Percentiles rank a stretch among this genome's conserved stretches.
phyloP scores from a whole-genome alignment of 2,329 filamentous ascomycete species.

The Ophiostoma tasmaniense region DNA sequence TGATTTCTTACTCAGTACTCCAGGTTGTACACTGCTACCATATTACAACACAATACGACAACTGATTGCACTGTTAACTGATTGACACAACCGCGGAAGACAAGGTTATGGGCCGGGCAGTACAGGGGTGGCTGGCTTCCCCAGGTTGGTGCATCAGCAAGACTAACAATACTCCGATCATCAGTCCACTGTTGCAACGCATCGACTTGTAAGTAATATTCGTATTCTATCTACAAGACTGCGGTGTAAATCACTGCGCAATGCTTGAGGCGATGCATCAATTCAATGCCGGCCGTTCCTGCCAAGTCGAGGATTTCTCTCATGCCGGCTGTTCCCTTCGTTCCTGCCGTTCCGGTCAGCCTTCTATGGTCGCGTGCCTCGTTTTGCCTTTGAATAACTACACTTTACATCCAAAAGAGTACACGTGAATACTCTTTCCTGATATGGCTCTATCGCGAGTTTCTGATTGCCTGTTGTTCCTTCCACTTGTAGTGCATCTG shows the following conservation, averaged over 20 bases:
- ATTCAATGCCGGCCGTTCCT: neutral
- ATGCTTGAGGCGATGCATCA: neutral
- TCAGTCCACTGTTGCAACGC: neutral
- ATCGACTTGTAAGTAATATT: neutral
- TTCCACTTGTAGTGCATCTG: neutral
- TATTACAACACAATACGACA: neutral
- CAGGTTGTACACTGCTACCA: neutral
- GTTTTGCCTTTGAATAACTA: neutral
- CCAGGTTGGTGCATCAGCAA: neutral
- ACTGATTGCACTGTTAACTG: neutral
- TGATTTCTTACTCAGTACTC: too few relatives aligned
- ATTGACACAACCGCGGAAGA: neutral
- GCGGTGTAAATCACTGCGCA: too few relatives aligned
- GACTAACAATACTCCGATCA: neutral
- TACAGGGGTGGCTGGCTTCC: neutral
- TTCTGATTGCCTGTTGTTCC: neutral
- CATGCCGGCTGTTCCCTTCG: neutral
- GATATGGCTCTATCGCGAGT: neutral
- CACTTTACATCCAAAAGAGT: neutral
- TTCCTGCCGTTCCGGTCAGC: constrained; percentile 1
- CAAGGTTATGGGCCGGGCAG: neutral
- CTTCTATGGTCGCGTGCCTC: neutral
- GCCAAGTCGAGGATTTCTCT: neutral
- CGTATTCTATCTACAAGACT: neutral
- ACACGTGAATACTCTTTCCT: neutral